Conservation (phyloP, 2,329 filamentous ascomycete species). For the Waltergamsia citrina region DNA sequence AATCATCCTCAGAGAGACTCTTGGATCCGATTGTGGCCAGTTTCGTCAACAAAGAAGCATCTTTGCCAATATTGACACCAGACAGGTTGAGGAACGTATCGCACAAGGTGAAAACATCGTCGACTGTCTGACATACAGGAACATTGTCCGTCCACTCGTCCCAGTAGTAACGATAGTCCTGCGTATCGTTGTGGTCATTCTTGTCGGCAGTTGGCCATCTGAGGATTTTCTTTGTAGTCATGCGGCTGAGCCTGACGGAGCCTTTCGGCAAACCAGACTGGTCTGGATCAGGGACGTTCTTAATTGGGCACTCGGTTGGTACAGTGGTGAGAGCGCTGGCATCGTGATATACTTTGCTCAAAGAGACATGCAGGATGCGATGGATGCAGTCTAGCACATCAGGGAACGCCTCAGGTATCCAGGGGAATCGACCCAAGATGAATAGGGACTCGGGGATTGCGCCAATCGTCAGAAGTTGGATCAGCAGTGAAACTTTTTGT, state of each 20-base stretch:
- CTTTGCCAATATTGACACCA: constrained; percentile 82
- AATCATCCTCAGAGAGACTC: constrained; percentile 62
- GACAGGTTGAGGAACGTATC: constrained; percentile 76
- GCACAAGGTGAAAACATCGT: constrained; percentile 84
- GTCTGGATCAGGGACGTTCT: constrained; percentile 42
- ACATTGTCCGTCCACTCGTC: constrained; percentile 95
- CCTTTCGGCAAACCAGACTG: constrained; percentile 62
- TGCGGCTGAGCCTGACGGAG: constrained; percentile 49
- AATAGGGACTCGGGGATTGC: constrained; percentile 89
- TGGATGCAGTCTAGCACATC: constrained; percentile 74
- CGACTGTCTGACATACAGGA: constrained; percentile 79
- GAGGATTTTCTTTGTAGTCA: constrained; percentile 55
- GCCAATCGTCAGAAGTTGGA: constrained; percentile 80
- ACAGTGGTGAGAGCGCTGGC: constrained; percentile 24
- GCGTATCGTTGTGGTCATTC: constrained; percentile 63
- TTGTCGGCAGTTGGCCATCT: constrained; percentile 81
- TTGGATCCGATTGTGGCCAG: constrained; percentile 76
- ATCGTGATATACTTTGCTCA: constrained; percentile 61
- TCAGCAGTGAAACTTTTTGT: constrained; percentile 79
- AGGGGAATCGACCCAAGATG: constrained; percentile 84
- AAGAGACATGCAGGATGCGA: constrained; percentile 72
- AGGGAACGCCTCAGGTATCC: constrained; percentile 78
- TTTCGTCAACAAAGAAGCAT: constrained; percentile 68
- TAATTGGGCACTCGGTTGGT: constrained; percentile 27
- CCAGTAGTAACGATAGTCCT: constrained; percentile 91